Evolutionary conservation across 2,329 filamentous ascomycete genomes (phyloP), one percentile per base, ranked within the genome.

Genomic region (Arthrinium puccinioides): DNA sequence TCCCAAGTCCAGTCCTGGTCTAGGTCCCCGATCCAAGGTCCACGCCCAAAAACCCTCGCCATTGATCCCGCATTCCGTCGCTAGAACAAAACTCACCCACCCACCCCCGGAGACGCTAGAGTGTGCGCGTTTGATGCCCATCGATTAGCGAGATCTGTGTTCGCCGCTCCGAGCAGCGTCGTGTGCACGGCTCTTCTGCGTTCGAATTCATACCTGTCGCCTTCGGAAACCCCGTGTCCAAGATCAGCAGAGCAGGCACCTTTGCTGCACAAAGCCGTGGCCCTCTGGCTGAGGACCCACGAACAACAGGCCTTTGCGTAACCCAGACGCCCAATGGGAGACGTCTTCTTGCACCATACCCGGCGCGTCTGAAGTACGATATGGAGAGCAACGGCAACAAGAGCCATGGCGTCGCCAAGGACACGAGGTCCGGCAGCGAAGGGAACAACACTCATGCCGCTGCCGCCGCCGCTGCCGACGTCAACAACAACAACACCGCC

Each of bases 401-500:
- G 32, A 33, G 32, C 30, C 40, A 39, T 29, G 33, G 32, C 32
- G 40, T 36, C 28, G 37, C 40, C 33, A 37, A 37, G 40, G 37
- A 42, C 37, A 29, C 37, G 34, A 39, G 31, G 20, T 19, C 33
- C 33, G 24, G 26, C 33, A 36, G n/a, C 10, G 26, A 18, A 27
- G 24, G 23, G 28, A 33, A 36, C 36, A 39, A 21, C 33, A 42
- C 37, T 25, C 40, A 36, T 28, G 30, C 40, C 20, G 35, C 35
- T 19, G 25, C 32, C 27, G 19, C 36, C 21, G 32, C 40, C 21
- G 23, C 31, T 27, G 37, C 33, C 25, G 21, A 16, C 21, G 25
- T 18, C 16, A 24, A 18, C 33, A 36, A 20, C 24, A 57, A 55
- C 26, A 42, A 40, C 24, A 36, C 33, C 23, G 26, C 24, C 23